Conservation (phyloP, 1,284 basidiomycete species). For the Jaminaea rosea region DNA sequence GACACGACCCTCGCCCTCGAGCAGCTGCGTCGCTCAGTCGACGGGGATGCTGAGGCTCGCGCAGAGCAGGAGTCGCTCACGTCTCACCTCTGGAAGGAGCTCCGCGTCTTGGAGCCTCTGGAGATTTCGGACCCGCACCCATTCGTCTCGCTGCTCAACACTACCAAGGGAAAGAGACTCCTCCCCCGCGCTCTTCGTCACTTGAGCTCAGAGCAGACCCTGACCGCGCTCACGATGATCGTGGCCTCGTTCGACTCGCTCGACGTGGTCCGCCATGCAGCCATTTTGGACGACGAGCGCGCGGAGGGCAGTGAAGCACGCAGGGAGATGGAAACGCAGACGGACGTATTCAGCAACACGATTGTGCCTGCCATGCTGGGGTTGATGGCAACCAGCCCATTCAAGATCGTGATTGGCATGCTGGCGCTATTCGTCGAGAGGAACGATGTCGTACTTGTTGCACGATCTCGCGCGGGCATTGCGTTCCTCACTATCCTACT, state of each 20-base stretch:
- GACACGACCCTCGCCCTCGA: conserved; percentile 76
- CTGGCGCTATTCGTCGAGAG: conserved; percentile 74
- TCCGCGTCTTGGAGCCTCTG: conserved; percentile 79
- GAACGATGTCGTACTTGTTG: conserved; percentile 64
- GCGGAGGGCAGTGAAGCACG: conserved; percentile 4
- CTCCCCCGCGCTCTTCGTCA: conserved; percentile 83
- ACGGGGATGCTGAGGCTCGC: conserved; percentile 54
- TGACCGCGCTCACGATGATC: conserved; percentile 79
- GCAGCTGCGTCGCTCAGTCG: conserved; percentile 72
- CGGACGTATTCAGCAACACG: conserved; percentile 75
- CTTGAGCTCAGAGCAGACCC: conserved; percentile 66
- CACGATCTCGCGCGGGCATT: conserved; percentile 71
- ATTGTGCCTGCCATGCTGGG: conserved; percentile 78
- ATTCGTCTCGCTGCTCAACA: conserved; percentile 81
- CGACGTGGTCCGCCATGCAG: conserved; percentile 51
- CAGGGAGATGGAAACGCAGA: conserved; percentile 73
- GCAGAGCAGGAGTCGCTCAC: conserved; percentile 23
- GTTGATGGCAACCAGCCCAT: conserved; percentile 65
- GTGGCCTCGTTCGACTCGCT: conserved; percentile 88
- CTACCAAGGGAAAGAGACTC: conserved; percentile 86
- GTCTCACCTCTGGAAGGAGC: conserved; percentile 61
- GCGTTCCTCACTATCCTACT: conserved; percentile 85
- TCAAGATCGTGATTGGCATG: conserved; percentile 77
- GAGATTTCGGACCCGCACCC: conserved; percentile 95
- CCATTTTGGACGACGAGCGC: conserved; percentile 13